These are phyloP conservation scores for Nothophoma quercina DNA, from an alignment of 2,329 filamentous ascomycete genomes.

Conservation along the genomic window DNA sequence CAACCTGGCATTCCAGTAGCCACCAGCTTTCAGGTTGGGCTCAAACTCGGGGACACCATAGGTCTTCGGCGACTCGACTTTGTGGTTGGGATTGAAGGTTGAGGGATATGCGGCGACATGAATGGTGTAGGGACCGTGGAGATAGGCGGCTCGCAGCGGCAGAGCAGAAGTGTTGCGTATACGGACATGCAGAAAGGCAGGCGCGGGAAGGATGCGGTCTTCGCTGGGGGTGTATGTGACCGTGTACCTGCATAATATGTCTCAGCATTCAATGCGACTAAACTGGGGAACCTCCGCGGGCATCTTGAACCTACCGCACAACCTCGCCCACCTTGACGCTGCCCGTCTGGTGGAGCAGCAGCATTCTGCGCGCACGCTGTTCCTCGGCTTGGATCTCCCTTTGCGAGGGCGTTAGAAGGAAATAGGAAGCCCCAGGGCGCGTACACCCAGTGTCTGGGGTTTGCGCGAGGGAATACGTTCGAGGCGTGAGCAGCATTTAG, in stretches of 20 bases:
- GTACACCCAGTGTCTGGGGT: slow-evolving; percentile 43
- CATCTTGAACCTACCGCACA: slow-evolving; percentile 68
- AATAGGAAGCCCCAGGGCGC: slow-evolving; percentile 42
- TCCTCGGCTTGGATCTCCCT: slow-evolving; percentile 43
- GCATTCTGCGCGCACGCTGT: slow-evolving; percentile 65
- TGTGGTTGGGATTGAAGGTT: slow-evolving; percentile 81
- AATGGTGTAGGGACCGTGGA: slow-evolving; percentile 93
- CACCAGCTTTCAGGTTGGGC: slow-evolving; percentile 94
- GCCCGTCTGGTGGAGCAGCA: slow-evolving; percentile 89
- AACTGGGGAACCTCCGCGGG: slow-evolving; percentile 17
- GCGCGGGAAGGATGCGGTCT: slow-evolving; percentile 89
- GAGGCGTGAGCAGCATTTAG: slow-evolving; percentile 53
- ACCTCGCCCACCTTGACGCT: slow-evolving; percentile 94
- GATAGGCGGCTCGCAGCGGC: slow-evolving; percentile 90
- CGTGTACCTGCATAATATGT: slow-evolving; percentile 64
- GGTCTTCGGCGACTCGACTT: slow-evolving; percentile 71
- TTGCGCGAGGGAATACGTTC: slow-evolving; percentile 50
- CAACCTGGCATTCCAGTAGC: slow-evolving; percentile 81
- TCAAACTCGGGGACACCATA: slow-evolving; percentile 91
- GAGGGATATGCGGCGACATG: slow-evolving; percentile 86
- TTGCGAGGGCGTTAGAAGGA: slow-evolving; percentile 43
- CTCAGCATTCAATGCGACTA: slow-evolving; percentile 18
- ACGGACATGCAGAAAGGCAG: slow-evolving; percentile 79
- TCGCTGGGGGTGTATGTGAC: slow-evolving; percentile 89
- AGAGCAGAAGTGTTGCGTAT: slow-evolving; percentile 93